phyloP scores from a whole-genome alignment of 306 rosid species.

The Cicer pinnatifidum region DNA sequence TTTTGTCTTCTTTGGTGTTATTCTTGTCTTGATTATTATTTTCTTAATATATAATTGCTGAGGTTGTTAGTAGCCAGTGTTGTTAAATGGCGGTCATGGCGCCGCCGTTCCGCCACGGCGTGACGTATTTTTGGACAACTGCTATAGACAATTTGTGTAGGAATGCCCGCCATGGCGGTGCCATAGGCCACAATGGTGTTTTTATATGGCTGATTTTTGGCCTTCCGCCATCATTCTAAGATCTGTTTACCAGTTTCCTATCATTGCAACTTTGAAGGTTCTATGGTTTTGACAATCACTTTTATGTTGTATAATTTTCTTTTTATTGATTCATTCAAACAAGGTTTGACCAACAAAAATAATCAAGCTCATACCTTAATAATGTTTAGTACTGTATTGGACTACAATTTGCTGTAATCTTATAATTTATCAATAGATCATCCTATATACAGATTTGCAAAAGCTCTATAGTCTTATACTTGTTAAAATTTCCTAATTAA shows the following conservation, averaged over 20 bases:
- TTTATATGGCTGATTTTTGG: no score
- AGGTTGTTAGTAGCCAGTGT: constrained; percentile 14
- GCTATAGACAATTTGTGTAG: no score
- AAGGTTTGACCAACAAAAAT: constrained; percentile 37
- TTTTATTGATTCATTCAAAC: constrained; percentile 36
- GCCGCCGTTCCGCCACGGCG: no score
- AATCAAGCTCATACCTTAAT: constrained; percentile 27
- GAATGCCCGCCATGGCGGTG: no score
- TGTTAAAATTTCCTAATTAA: neutral
- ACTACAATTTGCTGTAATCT: constrained; percentile 9
- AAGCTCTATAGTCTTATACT: neutral
- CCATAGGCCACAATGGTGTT: no score
- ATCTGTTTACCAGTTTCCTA: constrained; percentile 30
- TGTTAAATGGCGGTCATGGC: no score
- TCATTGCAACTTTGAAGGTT: constrained; percentile 42
- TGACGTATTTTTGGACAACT: no score
- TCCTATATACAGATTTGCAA: constrained; percentile 18
- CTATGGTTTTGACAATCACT: constrained; percentile 8
- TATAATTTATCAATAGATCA: constrained; percentile 20
- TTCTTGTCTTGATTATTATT: constrained; percentile 28
- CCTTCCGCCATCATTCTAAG: neutral
- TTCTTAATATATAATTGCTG: constrained; percentile 21
- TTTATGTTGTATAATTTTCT: constrained; percentile 8
- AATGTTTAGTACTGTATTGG: constrained; percentile 19
- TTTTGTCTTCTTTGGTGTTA: neutral